Evolutionary conservation across 1,284 basidiomycete genomes (phyloP).

Genomic region (Apiotrichum gracile): DNA sequence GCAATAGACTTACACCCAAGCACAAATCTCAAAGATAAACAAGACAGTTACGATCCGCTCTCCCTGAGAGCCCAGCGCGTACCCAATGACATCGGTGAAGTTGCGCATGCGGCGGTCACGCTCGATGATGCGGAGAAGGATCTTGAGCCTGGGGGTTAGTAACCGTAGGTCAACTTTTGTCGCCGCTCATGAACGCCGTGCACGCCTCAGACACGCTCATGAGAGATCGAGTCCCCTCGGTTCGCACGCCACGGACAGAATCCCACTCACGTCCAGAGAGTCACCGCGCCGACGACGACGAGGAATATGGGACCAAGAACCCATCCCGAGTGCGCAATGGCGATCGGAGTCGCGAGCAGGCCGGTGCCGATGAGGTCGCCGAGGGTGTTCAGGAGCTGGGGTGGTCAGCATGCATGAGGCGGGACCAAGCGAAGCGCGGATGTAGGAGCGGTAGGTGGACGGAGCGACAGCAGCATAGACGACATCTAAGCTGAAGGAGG

Average conservation of each 20-base stretch:
- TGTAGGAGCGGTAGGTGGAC: too few relatives aligned
- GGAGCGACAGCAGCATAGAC: neutral
- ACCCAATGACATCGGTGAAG: conserved; percentile 41
- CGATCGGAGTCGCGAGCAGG: conserved; percentile 78
- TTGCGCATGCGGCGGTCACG: conserved; percentile 37
- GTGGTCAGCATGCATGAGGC: neutral
- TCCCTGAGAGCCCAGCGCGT: conserved; percentile 56
- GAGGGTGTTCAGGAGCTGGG: conserved; percentile 74
- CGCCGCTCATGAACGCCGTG: too few relatives aligned
- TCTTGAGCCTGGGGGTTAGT: conserved; percentile 33
- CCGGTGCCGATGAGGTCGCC: conserved; percentile 81
- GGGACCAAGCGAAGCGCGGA: too few relatives aligned
- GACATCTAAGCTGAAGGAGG: too few relatives aligned
- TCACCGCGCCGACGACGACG: conserved; percentile 64
- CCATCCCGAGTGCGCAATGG: conserved; percentile 81
- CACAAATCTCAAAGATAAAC: conserved; percentile 78
- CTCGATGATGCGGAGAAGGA: conserved; percentile 41
- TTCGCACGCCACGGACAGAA: too few relatives aligned
- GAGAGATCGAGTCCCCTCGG: neutral
- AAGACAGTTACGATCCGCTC: conserved; percentile 63
- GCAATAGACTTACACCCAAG: conserved; percentile 50
- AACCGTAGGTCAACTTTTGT: too few relatives aligned
- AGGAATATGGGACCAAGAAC: conserved; percentile 66
- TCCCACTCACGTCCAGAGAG: conserved; percentile 72
- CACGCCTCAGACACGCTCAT: too few relatives aligned